phyloP scores from a whole-genome alignment of 257 asterid genomes.

The Catharanthus roseus region DNA sequence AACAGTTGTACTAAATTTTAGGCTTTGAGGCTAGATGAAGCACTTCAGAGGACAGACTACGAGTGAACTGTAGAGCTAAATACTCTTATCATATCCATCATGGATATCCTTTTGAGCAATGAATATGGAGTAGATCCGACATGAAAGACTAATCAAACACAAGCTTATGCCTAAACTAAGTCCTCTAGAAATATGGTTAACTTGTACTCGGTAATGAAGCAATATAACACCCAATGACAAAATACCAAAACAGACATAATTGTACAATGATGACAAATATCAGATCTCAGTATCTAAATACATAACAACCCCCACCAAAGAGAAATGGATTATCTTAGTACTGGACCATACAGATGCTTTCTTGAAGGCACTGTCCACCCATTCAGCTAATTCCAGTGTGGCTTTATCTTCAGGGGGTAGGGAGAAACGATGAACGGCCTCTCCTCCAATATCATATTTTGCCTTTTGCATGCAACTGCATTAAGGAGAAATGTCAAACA shows the following conservation, averaged over 20 bases:
- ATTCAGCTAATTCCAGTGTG: conserved; percentile 74
- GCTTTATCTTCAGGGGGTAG: conserved; percentile 98
- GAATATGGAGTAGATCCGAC: background rate
- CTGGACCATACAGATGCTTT: conserved; percentile 72
- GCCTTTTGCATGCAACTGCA: conserved; percentile 98
- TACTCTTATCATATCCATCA: background rate
- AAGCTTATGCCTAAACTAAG: background rate
- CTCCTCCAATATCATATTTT: conserved; percentile 91
- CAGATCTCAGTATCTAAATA: background rate
- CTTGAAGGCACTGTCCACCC: conserved; percentile 90
- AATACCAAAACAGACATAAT: too few species aligned
- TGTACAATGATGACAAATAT: background rate
- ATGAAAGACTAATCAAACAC: background rate
- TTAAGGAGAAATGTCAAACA: conserved; percentile 26
- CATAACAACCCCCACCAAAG: background rate
- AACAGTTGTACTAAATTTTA: background rate
- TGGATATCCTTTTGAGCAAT: background rate
- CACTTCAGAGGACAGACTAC: background rate
- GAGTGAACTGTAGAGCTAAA: background rate
- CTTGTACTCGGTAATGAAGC: background rate
- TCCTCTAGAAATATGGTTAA: background rate
- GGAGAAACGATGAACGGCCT: conserved; percentile 91
- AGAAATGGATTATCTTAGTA: background rate
- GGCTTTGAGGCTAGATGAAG: background rate
- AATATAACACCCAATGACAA: background rate